Base-by-base conservation (phyloP, 2,329 filamentous ascomycete genomes). In the Coniochaeta hoffmannii region DNA sequence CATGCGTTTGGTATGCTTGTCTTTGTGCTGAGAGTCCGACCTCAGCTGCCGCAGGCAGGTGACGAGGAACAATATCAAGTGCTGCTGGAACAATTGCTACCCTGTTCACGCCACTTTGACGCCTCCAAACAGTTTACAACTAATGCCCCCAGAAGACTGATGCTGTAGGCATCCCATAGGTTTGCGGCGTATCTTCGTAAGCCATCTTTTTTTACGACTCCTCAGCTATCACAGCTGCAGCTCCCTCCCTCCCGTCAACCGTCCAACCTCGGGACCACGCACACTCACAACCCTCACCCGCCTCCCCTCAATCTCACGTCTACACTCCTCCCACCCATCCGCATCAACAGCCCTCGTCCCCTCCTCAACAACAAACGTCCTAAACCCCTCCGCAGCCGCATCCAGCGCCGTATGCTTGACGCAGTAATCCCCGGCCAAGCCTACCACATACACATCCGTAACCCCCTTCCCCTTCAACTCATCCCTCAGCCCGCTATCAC, bases 341-440 rank as follows among this genome's bases (percentile, higher is more conserved):
- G 78, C 75, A 68, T 88, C 80, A 1, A 97, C 90, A 4, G 89
- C 80, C 67, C 78, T 85, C 5, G 88, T 92, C 9, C 79, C 91
- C 64, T 97, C 90, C 63, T 86, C 82, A 3, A 97, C 76, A 24
- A 97, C 79, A 69, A 80, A 89, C 4, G 88, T 88, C 62, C 70
- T 75, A 66, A 94, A 97, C 0, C 92, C 93, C 63, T 88, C 86
- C 60, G 79, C 81, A 2, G 72, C 77, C 0, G 92, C 86, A 76
- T 97, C 89, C 53, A 90, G 71, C 0, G 92, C 93, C 15, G 91
- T 96, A 59, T 73, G 80, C 67, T 84, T 87, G 55, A 97, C 92
- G 68, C 94, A 99, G 69, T 89, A 96, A 70, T 97, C 94, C 17
- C 84, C 86, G 3, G 94, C 93, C 55, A 99, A 68, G 0, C 94